Base-by-base conservation (phyloP, 1,284 basidiomycete genomes). In the Leucoagaricus sp. region DNA sequence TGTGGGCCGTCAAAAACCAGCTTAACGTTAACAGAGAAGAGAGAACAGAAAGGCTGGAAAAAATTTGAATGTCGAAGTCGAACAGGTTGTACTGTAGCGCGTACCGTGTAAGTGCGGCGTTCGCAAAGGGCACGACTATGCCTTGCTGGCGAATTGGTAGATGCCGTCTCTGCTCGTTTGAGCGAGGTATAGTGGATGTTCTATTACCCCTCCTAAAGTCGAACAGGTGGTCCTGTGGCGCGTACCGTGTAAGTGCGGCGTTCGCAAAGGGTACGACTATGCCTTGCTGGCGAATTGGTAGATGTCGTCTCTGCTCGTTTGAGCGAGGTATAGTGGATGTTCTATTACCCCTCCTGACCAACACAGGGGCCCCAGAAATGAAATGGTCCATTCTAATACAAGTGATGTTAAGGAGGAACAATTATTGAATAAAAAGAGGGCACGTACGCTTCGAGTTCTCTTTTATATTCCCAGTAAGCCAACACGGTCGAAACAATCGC, bases 1-100 rank as follows among this genome's bases (percentile, higher is more conserved):
- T 85, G 64, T 93, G 87, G 7, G 89, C 87, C 17, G 84, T 85
- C 15, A 92, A 67, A 65, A 92, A 92, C 89, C 90, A 93, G 54
- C 79, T 82, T 12, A 92, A 66, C n/a, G 86, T 87, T 58, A 89
- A 69, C 55, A 89, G 69, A 15, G 87, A 87, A 9, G 82, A 80
- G 62, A 89, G 71, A 42, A 89, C 74, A 2, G 84, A 83, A 50
- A 91, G 65, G 40, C 86, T 89, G 50, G 23, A 40, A 26, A 47
- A 23, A 41, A 49, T 41, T 41, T 41, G 45, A 57, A 33, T 59
- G 60, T 58, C 45, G 29, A 4, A 23, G n/a, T 38, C 29, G 12
- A 31, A 21, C 29, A 33, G 53, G 13, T 21, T 40, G 36, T 42
- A 8, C 48, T 36, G 52, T 28, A 26, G n/a, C n/a, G 59, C 71